These are phyloP conservation scores for Sisymbrium altissimum DNA, from an alignment of 345 rosid genomes.

Conservation along the genomic window DNA sequence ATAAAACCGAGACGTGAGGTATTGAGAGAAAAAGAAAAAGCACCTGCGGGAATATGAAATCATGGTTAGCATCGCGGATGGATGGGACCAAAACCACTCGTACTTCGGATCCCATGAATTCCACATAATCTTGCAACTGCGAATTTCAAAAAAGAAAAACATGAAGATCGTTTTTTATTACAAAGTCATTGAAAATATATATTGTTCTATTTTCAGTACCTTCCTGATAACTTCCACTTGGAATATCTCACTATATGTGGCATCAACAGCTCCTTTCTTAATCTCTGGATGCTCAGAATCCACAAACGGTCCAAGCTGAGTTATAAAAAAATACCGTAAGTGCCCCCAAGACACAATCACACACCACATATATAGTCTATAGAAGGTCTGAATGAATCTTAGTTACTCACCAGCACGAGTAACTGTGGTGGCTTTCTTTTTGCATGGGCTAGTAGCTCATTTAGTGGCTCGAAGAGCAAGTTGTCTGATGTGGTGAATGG, in stretches of 20 bases:
- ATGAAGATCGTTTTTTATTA: not conserved
- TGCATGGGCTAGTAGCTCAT: conserved; percentile 79
- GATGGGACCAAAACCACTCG: conserved; percentile 77
- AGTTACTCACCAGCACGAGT: conserved; percentile 62
- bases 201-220: conserved; percentile 40
- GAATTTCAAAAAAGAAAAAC: not conserved
- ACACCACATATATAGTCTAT: not conserved
- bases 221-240: conserved; percentile 53
- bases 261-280: conserved; percentile 57
- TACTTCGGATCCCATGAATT: conserved; percentile 65
- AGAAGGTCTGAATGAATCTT: not conserved
- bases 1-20: not conserved
- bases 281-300: conserved; percentile 89
- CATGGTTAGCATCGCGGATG: conserved; percentile 84
- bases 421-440: conserved; percentile 75
- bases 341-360: not conserved
- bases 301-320: conserved; percentile 88
- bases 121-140: conserved; percentile 86
- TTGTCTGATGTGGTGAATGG: conserved; percentile 87
- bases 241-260: conserved; percentile 68
- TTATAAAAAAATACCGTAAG: not conserved
- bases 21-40: conserved; percentile 8
- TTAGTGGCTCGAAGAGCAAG: conserved; percentile 81
- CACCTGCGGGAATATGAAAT: conserved; percentile 95
- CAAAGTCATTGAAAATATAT: not conserved